Evolutionary conservation across 2,329 filamentous ascomycete species (phyloP).

Genomic region (Chaetomium sp.): DNA sequence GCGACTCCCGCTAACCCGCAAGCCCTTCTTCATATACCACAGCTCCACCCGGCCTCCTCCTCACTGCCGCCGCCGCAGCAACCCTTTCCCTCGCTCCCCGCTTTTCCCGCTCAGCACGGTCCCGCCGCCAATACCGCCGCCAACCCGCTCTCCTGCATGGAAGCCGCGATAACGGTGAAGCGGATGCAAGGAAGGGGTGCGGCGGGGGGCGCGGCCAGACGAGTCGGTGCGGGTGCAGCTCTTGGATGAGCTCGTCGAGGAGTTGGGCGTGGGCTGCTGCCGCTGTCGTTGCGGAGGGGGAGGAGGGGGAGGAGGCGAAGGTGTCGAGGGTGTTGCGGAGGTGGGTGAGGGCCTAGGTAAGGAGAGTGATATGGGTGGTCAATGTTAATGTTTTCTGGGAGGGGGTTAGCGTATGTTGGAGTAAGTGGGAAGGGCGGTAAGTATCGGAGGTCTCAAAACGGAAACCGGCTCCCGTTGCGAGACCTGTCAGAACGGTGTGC

Average conservation of each 20-base stretch:
- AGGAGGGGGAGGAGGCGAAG: slow-evolving; percentile 23
- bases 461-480: too few species aligned
- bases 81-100: too few species aligned
- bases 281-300: slow-evolving; percentile 19
- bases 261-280: slow-evolving; percentile 36
- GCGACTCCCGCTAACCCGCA: too few species aligned
- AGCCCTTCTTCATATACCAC: background rate
- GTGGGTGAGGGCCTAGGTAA: slow-evolving; percentile 32
- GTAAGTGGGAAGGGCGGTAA: background rate
- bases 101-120: background rate
- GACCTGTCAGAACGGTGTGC: too few species aligned
- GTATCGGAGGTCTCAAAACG: too few species aligned
- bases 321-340: slow-evolving; percentile 35
- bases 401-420: background rate
- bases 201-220: slow-evolving; percentile 37
- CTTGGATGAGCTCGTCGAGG: slow-evolving; percentile 38
- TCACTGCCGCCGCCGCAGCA: too few species aligned
- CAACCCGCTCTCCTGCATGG: slow-evolving; percentile 19
- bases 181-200: slow-evolving; percentile 35
- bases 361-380: slow-evolving; percentile 35
- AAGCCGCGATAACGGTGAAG: slow-evolving; percentile 34
- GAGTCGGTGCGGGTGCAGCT: slow-evolving; percentile 35
- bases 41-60: background rate
- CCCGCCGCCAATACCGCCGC: slow-evolving; percentile 1
- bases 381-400: slow-evolving; percentile 37